These are phyloP conservation scores for Austropuccinia psidii DNA, from an alignment of 1,284 basidiomycete genomes.

Conservation along the genomic window DNA sequence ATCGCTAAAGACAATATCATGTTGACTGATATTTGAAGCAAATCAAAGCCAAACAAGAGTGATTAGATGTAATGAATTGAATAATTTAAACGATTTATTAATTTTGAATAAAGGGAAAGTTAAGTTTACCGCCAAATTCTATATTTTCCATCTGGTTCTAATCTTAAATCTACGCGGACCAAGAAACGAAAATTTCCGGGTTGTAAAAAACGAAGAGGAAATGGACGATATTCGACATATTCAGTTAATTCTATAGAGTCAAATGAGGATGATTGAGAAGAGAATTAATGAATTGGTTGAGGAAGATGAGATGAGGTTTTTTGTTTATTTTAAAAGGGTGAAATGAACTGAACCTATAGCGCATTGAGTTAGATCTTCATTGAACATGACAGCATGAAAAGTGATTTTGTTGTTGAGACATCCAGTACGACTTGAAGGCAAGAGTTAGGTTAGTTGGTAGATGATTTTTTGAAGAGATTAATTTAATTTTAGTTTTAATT, in stretches of 20 bases:
- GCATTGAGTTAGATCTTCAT: constrained; percentile 17
- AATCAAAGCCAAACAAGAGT: background rate
- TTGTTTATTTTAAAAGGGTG: too few species aligned
- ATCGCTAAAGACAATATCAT: background rate
- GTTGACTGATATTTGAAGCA: background rate
- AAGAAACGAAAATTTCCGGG: background rate
- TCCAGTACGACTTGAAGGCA: background rate
- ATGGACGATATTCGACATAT: background rate
- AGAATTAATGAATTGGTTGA: background rate
- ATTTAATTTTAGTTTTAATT: too few species aligned
- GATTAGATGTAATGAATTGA: background rate
- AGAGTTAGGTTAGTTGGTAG: background rate
- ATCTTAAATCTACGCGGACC: background rate
- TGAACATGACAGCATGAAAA: constrained; percentile 34
- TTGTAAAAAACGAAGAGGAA: background rate
- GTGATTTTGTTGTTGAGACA: constrained; percentile 13
- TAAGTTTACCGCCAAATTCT: background rate
- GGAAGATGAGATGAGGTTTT: background rate
- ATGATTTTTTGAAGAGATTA: background rate
- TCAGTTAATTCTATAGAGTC: background rate
- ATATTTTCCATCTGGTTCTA: constrained; percentile 1
- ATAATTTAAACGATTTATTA: background rate
- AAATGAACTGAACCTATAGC: too few species aligned
- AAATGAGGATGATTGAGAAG: background rate
- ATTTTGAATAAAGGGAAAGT: background rate